Conservation (phyloP, 306 rosid genomes). For the Casuarina glauca region DNA sequence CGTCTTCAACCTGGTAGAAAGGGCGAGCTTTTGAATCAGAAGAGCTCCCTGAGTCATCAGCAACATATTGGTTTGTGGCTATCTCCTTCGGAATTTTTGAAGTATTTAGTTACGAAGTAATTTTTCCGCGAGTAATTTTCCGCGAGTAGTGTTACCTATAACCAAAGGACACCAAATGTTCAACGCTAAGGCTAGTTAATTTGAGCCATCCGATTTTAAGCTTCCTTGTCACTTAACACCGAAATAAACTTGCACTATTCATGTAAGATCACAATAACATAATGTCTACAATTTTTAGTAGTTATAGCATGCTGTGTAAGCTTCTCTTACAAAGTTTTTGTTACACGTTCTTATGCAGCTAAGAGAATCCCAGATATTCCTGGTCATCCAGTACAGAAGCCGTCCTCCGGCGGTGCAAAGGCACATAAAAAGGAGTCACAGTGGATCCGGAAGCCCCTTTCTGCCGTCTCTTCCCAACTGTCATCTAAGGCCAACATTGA, state of each 20-base stretch:
- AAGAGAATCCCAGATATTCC: conserved; percentile 31
- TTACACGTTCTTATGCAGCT: conserved; percentile 32
- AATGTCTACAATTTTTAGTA: background rate
- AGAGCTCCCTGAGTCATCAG: conserved; percentile 25
- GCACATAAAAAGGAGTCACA: conserved; percentile 34
- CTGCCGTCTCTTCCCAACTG: conserved; percentile 47
- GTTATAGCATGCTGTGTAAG: background rate
- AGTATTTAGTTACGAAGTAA: background rate
- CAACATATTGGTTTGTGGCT: conserved; percentile 36
- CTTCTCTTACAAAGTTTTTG: background rate
- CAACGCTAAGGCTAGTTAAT: background rate
- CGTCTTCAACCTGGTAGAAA: conserved; percentile 44
- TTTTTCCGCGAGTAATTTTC: background rate
- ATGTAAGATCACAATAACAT: background rate
- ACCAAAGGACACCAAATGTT: background rate
- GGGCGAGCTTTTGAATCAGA: conserved; percentile 35
- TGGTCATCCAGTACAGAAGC: conserved; percentile 34
- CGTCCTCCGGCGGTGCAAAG: conserved; percentile 25
- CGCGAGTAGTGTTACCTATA: background rate
- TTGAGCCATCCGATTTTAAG: background rate
- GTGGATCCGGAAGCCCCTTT: conserved; percentile 52
- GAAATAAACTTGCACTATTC: background rate
- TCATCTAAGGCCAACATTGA: conserved; percentile 41
- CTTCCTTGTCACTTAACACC: background rate
- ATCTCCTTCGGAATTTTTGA: conserved; percentile 35